Base-by-base conservation (phyloP, 225 moss, liverwort and hornwort species). In the Bryum argenteum region DNA sequence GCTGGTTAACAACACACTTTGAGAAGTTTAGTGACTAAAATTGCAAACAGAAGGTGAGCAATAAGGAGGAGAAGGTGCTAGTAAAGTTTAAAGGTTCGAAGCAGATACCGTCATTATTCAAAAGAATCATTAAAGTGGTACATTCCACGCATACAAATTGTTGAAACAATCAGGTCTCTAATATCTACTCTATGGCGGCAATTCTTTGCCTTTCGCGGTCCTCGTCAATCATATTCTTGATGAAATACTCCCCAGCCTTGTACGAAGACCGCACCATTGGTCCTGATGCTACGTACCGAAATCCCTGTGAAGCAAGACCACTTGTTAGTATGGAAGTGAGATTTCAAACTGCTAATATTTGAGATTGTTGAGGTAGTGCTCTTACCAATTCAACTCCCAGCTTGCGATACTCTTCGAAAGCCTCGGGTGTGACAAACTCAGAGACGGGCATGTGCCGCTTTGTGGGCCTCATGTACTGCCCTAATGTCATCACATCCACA, bases 391-490 rank as follows among this genome's bases (percentile, higher is more conserved):
- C 86, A 81, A 88, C 76, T 33, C 98, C 94, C 59, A 90, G 60
- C 68, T 92, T 89, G 70, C 94, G 78, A 68, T 98, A 98, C 72
- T 94, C 88, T 69, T 92, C 91, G 77, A 94, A 98, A 8, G 91
- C 94, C 57, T 92, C 92, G 1, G 98, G 98, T 38, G 92, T 98
- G 38, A 98, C 91, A 59, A 91, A 98, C 84, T 98, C 94, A 10
- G 98, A 98, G 45, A 98, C 98, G 17, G 92, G 84, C 98, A 98
- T 98, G 82, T 98, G 98, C 66, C 74, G 80, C 80, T 98, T 98
- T 21, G 92, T 98, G 62, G 98, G 98, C 66, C 94, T 89, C 98
- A 94, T 98, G 76, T 98, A 98, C 80, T 98, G 98, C 53, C 98
- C 98, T 65, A 94, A 81, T 15, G 98, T 98, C 81, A 98, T 94